These are phyloP conservation scores for Fistulinella prunicolor DNA, from an alignment of 768 basidiomycete genomes.

Conservation along the genomic window DNA sequence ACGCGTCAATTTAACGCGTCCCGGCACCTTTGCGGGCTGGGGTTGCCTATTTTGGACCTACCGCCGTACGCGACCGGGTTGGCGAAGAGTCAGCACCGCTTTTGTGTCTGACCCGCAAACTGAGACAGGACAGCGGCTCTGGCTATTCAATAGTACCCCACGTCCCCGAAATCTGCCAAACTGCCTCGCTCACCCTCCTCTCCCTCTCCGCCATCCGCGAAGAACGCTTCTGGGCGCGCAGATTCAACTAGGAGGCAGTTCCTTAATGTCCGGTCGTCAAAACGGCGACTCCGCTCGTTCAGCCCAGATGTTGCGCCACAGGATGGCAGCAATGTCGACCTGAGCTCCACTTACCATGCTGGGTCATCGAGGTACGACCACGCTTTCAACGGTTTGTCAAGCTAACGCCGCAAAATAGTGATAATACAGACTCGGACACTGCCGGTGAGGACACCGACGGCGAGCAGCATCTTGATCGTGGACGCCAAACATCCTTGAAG, in stretches of 20 bases:
- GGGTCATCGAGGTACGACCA: conserved; percentile 72
- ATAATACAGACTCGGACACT: conserved; percentile 49
- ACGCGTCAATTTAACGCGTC: too few species aligned
- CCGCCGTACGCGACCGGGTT: background rate
- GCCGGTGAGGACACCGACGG: conserved; percentile 61
- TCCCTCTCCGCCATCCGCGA: conserved; percentile 66
- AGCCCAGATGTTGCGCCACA: conserved; percentile 19
- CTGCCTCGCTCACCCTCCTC: conserved; percentile 81
- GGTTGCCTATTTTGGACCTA: conserved; percentile 14
- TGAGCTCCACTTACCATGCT: conserved; percentile 87
- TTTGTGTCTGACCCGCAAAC: conserved; percentile 2
- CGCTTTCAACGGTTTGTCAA: background rate
- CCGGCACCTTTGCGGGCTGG: too few species aligned
- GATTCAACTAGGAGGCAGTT: conserved; percentile 43
- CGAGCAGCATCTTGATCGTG: conserved; percentile 41
- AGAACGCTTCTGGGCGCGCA: conserved; percentile 48
- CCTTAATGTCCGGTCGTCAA: conserved; percentile 27
- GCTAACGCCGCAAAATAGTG: conserved; percentile 34
- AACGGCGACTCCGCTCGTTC: conserved; percentile 26
- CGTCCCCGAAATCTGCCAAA: conserved; percentile 46
- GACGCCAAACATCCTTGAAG: conserved; percentile 38
- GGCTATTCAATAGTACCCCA: too few species aligned
- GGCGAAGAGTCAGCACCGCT: conserved; percentile 2
- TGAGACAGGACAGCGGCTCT: background rate
- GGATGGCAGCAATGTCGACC: conserved; percentile 45